Evolutionary conservation across 176 grass and related monocot genomes (phyloP), one percentile per base, ranked within the genome.

Genomic region (Tillandsia leiboldiana): DNA sequence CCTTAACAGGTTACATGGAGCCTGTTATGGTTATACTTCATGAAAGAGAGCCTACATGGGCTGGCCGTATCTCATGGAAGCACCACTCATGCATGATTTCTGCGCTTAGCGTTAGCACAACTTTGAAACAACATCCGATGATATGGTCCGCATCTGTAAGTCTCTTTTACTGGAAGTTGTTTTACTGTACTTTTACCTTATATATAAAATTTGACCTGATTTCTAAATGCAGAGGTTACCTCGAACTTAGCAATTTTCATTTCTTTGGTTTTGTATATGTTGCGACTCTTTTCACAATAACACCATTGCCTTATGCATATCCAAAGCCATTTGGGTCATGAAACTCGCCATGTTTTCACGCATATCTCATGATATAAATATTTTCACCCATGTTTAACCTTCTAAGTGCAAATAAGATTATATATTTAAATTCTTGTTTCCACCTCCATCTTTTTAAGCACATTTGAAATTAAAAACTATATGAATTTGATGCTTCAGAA

Each of bases 111-210:
- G 90, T 97, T 75, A 97, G 83, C 81, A 92, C 87, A 64, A 83
- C 81, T 87, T 64, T 97, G 63, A 92, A 92, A 59, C 93, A 97
- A 72, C 88, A 92, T 64, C 93, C 93, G 10, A 69, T 87, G 81
- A 97, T 97, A 83, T 97, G 93, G 93, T 97, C 89, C 76, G 79
- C 89, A 78, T 62, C 81, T 81, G 93, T 97, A 89, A 92, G 93
- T 78, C 49, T 28, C 9, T 73, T 75, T 42, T 70, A 47, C 50
- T 73, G 66, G 28, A 51, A 51, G 12, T 17, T 47, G 11, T 70
- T 33, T 33, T 33, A 33, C 29, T 33, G 29, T 33, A 33, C 29
- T 33, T 13, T 52, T 24, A 26, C 47, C 59, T 65, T 48, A 49
- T 74, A 18, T 33, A 76, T 81, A 50, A 54, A 66, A 11, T 73